Percentiles rank a stretch among this genome's conserved stretches.
Evolutionary conservation across 768 basidiomycete genomes (phyloP).

Genomic region (Trametes gibbosa): DNA sequence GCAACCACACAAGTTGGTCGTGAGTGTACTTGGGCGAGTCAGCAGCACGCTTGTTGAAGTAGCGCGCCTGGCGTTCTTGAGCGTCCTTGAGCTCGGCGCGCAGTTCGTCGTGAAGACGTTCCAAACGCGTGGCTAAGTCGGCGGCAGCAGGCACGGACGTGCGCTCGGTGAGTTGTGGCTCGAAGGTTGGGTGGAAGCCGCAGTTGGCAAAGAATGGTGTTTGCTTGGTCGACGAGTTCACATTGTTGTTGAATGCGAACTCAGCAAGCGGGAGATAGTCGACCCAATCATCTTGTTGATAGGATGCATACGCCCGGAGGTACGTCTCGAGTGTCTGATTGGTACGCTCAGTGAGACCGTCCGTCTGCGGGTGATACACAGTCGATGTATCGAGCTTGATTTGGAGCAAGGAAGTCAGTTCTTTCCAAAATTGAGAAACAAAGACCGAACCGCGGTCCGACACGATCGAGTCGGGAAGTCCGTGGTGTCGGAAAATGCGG

Average conservation of each 20-base stretch:
- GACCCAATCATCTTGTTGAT: neutral
- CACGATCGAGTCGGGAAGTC: conserved; percentile 14
- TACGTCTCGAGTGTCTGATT: conserved; percentile 38
- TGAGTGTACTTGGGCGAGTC: conserved; percentile 30
- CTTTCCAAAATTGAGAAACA: conserved; percentile 12
- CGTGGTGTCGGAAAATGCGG: neutral
- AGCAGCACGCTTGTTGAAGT: conserved; percentile 28
- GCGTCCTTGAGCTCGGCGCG: conserved; percentile 31
- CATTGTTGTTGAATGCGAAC: neutral
- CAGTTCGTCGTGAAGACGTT: conserved; percentile 34
- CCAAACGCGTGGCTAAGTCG: conserved; percentile 29
- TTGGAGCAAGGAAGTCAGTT: conserved; percentile 6
- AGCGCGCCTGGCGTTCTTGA: conserved; percentile 28
- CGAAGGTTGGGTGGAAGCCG: conserved; percentile 24
- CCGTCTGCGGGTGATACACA: conserved; percentile 31
- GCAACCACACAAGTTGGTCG: conserved; percentile 37
- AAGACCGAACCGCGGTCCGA: conserved; percentile 20
- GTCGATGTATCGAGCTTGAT: neutral
- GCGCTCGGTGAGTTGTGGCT: conserved; percentile 29
- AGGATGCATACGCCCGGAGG: neutral
- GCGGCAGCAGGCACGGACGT: conserved; percentile 32
- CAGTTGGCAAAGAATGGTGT: neutral
- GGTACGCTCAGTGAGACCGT: conserved; percentile 37
- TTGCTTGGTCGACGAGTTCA: neutral
- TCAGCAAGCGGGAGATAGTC: neutral